phyloP scores from a whole-genome alignment of 2,329 filamentous ascomycete species.

The Periconia sp. region DNA sequence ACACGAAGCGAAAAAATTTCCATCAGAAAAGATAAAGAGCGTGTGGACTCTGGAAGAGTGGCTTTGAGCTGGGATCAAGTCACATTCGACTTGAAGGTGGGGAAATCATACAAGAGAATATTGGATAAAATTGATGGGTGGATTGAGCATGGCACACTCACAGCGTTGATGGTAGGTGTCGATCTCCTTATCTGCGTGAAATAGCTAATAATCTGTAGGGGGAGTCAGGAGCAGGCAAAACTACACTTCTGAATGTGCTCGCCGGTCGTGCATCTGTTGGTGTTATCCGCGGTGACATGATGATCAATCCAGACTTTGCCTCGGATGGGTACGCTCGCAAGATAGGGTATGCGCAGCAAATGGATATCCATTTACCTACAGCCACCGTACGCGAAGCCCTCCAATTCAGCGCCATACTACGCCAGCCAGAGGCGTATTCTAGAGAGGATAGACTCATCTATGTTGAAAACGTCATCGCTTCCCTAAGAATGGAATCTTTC shows the following conservation, averaged over 20 bases:
- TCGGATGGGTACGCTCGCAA: slow-evolving; percentile 86
- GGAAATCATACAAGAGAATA: no score
- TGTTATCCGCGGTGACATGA: slow-evolving; percentile 85
- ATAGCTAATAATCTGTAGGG: no score
- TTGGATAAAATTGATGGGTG: slow-evolving; percentile 92
- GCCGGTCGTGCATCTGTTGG: slow-evolving; percentile 87
- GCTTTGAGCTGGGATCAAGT: no score
- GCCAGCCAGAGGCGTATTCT: slow-evolving; percentile 75
- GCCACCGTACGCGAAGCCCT: slow-evolving; percentile 87
- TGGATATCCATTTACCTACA: slow-evolving; percentile 83
- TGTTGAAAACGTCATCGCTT: slow-evolving; percentile 85
- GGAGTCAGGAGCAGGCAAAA: slow-evolving; percentile 91
- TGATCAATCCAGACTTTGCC: slow-evolving; percentile 71
- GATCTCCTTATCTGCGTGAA: no score
- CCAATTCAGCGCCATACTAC: slow-evolving; percentile 80
- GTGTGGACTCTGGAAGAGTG: no score
- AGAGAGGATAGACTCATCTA: slow-evolving; percentile 79
- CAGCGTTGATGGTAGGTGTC: slow-evolving; percentile 83
- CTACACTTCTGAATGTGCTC: slow-evolving; percentile 82
- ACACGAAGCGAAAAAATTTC: no score
- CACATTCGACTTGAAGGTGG: no score
- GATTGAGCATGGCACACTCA: slow-evolving; percentile 86
- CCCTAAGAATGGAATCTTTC: slow-evolving; percentile 87
- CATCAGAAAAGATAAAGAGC: no score
- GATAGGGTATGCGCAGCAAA: slow-evolving; percentile 88